Evolutionary conservation across 108 stramenopile genomes (phyloP), one percentile per base, ranked within the genome.

Genomic region (Nannochloropsis gaditana): DNA sequence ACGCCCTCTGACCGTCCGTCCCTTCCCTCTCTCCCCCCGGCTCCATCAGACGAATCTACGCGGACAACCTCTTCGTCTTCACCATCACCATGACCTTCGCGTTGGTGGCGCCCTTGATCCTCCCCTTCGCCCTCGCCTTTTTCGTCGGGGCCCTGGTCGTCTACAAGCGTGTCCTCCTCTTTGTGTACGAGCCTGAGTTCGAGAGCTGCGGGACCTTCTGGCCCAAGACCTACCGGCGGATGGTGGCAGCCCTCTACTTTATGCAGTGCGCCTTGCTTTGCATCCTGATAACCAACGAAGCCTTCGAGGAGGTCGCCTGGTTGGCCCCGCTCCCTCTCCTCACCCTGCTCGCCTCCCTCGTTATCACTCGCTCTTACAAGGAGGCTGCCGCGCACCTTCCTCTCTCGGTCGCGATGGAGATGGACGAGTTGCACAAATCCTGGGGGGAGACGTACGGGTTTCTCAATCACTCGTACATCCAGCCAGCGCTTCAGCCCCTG

Each of bases 151-250:
- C 89, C 31, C 42, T 17, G 21, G 5, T 90, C 21, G 83, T 90
- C 82, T 90, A 85, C 82, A 86, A 87, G 83, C 86, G 86, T 43
- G 84, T 87, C 45, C 59, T 90, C 42, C 45, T 85, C 43, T 87
- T 81, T 83, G 84, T 90, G 15, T 90, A 85, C 84, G 87, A 86
- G 9, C 80, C 80, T 43, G 47, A 85, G 44, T 82, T 42, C 17
- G 88, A 89, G 85, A n/a, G 83, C 11, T 82, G 83, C 44, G 88
- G 88, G 9, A 19, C 80, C 10, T 41, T 81, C 21, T 89, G 83
- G 86, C 85, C 83, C 11, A 43, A 47, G 47, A 50, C 47, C 47
- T 50, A 50, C 15, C 47, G 47, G 15, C 10, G 47, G 47, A 50
- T 50, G 47, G 47, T 50, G 10, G 47, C 47, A 10, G 47, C 47